Conservation (phyloP, 306 rosid species). For the Castanospermum australe region DNA sequence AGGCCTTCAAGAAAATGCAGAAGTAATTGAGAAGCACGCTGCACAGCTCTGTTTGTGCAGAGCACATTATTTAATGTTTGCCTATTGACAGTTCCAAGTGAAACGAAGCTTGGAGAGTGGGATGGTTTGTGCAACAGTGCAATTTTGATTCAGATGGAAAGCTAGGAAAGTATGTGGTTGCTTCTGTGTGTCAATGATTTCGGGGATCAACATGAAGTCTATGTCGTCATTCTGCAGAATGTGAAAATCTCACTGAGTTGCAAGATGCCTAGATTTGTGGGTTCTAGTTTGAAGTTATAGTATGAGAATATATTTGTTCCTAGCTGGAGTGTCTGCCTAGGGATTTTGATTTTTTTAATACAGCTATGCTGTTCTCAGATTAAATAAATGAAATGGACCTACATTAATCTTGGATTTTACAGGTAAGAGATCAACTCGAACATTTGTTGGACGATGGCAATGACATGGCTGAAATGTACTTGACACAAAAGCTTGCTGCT, state of each 20-base stretch:
- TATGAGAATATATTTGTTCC: background rate
- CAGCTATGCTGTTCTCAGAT: background rate
- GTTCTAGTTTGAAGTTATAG: background rate
- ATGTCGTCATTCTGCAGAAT: slow-evolving; percentile 6
- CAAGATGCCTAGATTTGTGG: background rate
- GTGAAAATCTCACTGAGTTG: slow-evolving; percentile 1
- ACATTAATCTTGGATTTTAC: background rate
- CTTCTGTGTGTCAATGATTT: slow-evolving; percentile 45
- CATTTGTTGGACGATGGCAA: slow-evolving; percentile 76
- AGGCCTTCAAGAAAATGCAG: slow-evolving; percentile 63
- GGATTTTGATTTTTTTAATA: background rate
- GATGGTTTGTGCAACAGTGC: slow-evolving; percentile 63
- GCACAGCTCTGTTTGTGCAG: slow-evolving; percentile 66
- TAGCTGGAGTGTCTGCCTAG: background rate
- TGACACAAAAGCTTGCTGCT: slow-evolving; percentile 60
- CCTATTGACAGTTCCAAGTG: slow-evolving; percentile 58
- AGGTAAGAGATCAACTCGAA: slow-evolving; percentile 79
- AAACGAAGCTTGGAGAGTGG: slow-evolving; percentile 75
- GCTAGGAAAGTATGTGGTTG: slow-evolving; percentile 28
- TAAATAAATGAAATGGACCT: no score
- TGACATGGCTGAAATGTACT: slow-evolving; percentile 91
- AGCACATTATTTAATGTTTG: slow-evolving; percentile 52
- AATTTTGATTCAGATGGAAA: slow-evolving; percentile 66
- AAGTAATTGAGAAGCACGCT: slow-evolving; percentile 61
- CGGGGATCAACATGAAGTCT: slow-evolving; percentile 19